Evolutionary conservation across 495 filamentous ascomycete species (phyloP), one percentile per base, ranked within the genome.

Genomic region (Stereocaulon alpinum): DNA sequence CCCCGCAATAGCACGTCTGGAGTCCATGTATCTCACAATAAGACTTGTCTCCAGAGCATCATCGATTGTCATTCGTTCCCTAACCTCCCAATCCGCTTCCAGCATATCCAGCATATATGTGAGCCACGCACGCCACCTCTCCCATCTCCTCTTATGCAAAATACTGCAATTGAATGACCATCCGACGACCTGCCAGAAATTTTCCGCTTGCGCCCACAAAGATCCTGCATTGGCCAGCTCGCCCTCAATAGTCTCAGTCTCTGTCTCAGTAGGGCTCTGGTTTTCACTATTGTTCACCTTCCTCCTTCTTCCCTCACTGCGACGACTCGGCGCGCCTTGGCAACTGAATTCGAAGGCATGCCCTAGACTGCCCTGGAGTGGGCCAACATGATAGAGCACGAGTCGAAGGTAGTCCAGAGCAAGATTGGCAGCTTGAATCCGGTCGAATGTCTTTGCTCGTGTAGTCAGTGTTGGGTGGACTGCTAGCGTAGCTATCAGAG

Each of bases 91-190:
- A 66, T 98, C 93, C 45, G 75, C 76, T 64, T 93, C 82, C 1
- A 96, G 66, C 18, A 88, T 78, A 40, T 88, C 82, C 18, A 95
- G 69, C 82, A 95, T 87, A 44, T 85, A 85, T 30, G 84, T 81
- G 5, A 96, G 74, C 88, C 89, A 95, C 7, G 82, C 68, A 59
- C 78, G 83, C 93, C 93, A 98, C 65, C 82, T 77, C 57, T 79
- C 80, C 93, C 93, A 98, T 24, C 90, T 72, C 40, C 73, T 75
- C 42, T 78, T 78, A 56, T 91, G 77, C 44, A 77, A 69, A 3
- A 89, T 78, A 17, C 89, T 89, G 72, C 93, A 98, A 64, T 90
- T 91, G 69, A 96, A 95, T 0, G 87, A 85, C 93, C 93, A 97
- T 4, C 93, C 93, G 1, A 92, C 82, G 0, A 86, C 79, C 43